Evolutionary conservation across 768 basidiomycete species (phyloP).

Genomic region (Daedalea quercina): DNA sequence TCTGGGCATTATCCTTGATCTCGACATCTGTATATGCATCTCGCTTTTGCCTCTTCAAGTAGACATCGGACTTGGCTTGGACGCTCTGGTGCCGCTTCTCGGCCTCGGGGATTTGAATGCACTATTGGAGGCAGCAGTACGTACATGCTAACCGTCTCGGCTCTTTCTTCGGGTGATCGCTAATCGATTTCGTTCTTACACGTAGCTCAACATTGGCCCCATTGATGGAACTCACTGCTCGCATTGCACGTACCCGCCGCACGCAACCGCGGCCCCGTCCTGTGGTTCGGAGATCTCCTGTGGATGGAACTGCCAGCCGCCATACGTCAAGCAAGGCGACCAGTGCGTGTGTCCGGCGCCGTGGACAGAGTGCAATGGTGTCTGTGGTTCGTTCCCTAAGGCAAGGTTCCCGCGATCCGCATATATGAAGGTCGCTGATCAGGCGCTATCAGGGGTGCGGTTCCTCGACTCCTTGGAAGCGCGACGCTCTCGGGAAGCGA

Average conservation of each 20-base stretch:
- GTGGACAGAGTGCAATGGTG: not conserved
- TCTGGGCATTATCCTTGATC: not conserved
- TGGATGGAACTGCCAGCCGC: constrained; percentile 4
- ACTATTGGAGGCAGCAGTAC: not conserved
- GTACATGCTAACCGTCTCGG: not conserved
- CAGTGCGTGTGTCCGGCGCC: constrained; percentile 4
- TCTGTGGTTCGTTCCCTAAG: not conserved
- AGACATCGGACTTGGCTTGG: not conserved
- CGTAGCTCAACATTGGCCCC: not conserved
- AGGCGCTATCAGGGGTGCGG: not conserved
- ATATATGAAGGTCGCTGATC: too few species aligned
- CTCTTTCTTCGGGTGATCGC: too few species aligned
- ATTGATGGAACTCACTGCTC: not conserved
- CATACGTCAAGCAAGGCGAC: not conserved
- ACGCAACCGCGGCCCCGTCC: not conserved
- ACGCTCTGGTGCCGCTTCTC: not conserved
- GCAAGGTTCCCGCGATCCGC: not conserved
- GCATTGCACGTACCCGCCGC: constrained; percentile 1
- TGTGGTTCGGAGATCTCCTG: not conserved
- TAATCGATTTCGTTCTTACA: not conserved
- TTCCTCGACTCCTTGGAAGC: not conserved
- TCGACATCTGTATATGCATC: constrained; percentile 2
- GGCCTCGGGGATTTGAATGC: not conserved
- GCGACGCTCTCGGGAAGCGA: not conserved
- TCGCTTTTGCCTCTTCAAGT: not conserved